Evolutionary conservation across 305 asterid genomes (phyloP), one percentile per base, ranked within the genome.

Genomic region (Fraxinus velutina): DNA sequence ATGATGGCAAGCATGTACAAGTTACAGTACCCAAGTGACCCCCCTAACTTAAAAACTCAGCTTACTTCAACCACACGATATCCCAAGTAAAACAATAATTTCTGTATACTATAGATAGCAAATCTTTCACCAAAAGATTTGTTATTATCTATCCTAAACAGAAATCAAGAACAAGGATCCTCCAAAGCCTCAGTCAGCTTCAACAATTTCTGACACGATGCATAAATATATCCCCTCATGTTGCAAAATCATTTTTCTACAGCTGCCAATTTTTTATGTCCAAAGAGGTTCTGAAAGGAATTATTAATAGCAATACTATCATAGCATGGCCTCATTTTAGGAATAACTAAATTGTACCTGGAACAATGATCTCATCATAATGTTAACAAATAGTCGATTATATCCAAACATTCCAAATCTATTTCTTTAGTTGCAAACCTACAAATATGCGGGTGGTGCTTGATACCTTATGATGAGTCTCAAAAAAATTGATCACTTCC

Each of bases 401-500:
- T 30, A 68, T 68, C 75, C 75, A 30, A 68, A 68, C 33, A 30
- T 68, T n/a, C 22, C 39, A 68, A 68, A 4, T 12, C 21, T 68
- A 68, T 80, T 22, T 33, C 36, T 30, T 81, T 80, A 30, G 80
- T 27, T 47, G 75, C 21, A 77, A 0, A 33, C 15, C 76, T 42
- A 47, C 75, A 76, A 83, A 84, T 32, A 70, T 80, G 33, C 21
- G 1, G 75, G 27, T 4, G 0, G 75, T 13, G 19, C 39, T 13
- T 27, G 75, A 75, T 89, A 94, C 98, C 97, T 92, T 90, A 88
- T 91, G 99, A 89, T 96, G 98, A 85, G 97, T 94, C 90, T 93
- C 97, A 86, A 96, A 93, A 86, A 94, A 92, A 80, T 93, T 94
- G 89, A 96, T 94, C 88, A 94, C 98, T 90, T 96, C 99, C 87